Percentiles rank a stretch among this genome's conserved stretches.
phyloP scores from a whole-genome alignment of 2,329 filamentous ascomycete species.

The Aspergillus sp. region DNA sequence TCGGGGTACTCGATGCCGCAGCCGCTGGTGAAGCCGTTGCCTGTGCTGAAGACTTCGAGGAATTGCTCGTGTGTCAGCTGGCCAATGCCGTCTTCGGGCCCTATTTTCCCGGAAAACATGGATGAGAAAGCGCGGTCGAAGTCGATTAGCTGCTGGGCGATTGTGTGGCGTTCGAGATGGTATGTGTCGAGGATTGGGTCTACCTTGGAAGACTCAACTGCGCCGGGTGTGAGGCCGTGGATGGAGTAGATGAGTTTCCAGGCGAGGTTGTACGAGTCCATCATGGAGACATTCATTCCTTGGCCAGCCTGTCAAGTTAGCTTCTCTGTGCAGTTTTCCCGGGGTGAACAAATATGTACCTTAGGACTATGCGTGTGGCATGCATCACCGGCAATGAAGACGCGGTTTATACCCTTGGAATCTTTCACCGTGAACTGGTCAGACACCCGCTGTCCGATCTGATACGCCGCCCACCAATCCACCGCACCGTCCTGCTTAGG shows the following conservation, averaged over 20 bases:
- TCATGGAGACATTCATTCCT: constrained; percentile 77
- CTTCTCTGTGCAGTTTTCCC: background rate
- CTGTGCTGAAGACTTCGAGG: constrained; percentile 36
- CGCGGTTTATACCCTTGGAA: constrained; percentile 66
- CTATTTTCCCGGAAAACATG: constrained; percentile 42
- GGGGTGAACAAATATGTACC: constrained; percentile 21
- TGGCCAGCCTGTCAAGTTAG: constrained; percentile 58
- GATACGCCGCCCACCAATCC: constrained; percentile 76
- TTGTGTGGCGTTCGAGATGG: constrained; percentile 36
- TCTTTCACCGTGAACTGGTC: constrained; percentile 54
- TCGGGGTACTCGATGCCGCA: constrained; percentile 40
- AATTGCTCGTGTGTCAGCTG: constrained; percentile 36
- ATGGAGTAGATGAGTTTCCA: constrained; percentile 42
- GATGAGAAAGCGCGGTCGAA: constrained; percentile 42
- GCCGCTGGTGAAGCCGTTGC: constrained; percentile 40
- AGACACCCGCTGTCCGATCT: constrained; percentile 67
- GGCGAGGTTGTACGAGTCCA: constrained; percentile 50
- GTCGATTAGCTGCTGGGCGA: constrained; percentile 39
- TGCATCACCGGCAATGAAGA: constrained; percentile 76
- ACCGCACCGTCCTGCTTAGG: constrained; percentile 58
- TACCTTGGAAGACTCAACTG: constrained; percentile 5
- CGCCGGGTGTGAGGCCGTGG: constrained; percentile 34
- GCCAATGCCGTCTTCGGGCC: constrained; percentile 21
- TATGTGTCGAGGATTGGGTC: constrained; percentile 38
- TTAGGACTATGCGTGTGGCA: constrained; percentile 78